These are phyloP conservation scores for Hypoxylon sp. DNA, from an alignment of 2,329 filamentous ascomycete species.

Conservation along the genomic window DNA sequence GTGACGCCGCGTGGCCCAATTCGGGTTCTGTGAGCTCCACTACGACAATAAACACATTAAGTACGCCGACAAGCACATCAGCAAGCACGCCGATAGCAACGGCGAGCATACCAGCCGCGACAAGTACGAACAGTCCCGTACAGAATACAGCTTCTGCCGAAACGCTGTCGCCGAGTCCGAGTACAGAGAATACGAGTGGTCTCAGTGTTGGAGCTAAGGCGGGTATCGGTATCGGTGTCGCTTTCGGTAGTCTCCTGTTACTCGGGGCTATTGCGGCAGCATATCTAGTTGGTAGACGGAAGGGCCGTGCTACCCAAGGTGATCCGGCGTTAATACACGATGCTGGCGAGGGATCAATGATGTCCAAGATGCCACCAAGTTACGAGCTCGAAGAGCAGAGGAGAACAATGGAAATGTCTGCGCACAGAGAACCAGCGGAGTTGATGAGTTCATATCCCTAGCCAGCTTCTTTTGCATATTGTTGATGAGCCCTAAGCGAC, in stretches of 20 bases:
- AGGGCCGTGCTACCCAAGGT: neutral
- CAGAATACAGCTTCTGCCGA: neutral
- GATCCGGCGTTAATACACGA: neutral
- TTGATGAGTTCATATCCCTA: conserved; percentile 8
- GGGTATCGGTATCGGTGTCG: conserved; percentile 9
- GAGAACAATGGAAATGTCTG: neutral
- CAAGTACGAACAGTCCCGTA: neutral
- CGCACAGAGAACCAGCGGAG: conserved; percentile 13
- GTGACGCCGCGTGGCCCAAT: conserved; percentile 4
- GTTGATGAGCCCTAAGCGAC: neutral
- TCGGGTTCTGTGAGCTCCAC: neutral
- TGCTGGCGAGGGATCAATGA: neutral
- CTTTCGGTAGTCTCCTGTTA: neutral
- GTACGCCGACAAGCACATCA: neutral
- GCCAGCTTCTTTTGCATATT: neutral
- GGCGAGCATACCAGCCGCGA: neutral
- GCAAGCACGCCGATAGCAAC: neutral
- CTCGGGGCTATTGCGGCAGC: neutral
- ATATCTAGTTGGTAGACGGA: conserved; percentile 13
- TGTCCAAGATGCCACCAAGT: neutral
- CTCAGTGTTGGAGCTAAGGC: neutral
- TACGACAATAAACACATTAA: neutral
- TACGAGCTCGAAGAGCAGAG: conserved; percentile 17
- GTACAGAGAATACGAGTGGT: neutral
- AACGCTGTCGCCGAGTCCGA: neutral